Evolutionary conservation across 768 basidiomycete genomes (phyloP).

Genomic region (Hirschioporus abietinus): DNA sequence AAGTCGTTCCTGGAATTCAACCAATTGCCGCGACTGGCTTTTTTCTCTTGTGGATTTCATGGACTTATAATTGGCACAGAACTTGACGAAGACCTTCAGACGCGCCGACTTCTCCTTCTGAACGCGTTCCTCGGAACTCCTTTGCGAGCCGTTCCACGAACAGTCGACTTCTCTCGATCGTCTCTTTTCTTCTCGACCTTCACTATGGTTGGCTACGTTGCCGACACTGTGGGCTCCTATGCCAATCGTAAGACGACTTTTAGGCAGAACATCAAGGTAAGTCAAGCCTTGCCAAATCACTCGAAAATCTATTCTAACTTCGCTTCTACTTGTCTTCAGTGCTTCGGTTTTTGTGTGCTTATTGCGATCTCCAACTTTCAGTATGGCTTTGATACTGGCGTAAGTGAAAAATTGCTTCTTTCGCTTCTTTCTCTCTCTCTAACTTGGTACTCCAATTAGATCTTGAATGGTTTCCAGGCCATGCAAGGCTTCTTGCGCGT

Average conservation of each 20-base stretch:
- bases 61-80: neutral
- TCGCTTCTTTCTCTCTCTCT: neutral
- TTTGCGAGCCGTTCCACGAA: neutral
- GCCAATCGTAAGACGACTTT: neutral
- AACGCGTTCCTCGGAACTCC: neutral
- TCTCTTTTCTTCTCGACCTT: neutral
- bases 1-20: neutral
- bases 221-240: neutral
- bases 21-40: neutral
- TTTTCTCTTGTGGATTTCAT: neutral
- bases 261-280: neutral
- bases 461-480: constrained; percentile 17
- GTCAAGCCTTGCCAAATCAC: neutral
- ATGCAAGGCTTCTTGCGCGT: constrained; percentile 14
- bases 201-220: neutral
- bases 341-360: constrained; percentile 10
- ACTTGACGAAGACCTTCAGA: neutral
- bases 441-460: neutral
- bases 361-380: constrained; percentile 15
- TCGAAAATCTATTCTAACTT: neutral
- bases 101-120: neutral
- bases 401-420: neutral
- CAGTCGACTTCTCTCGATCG: neutral
- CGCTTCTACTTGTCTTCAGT: neutral
- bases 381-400: constrained; percentile 10